Conservation (phyloP, 306 rosid species). For the Prunus salicina region DNA sequence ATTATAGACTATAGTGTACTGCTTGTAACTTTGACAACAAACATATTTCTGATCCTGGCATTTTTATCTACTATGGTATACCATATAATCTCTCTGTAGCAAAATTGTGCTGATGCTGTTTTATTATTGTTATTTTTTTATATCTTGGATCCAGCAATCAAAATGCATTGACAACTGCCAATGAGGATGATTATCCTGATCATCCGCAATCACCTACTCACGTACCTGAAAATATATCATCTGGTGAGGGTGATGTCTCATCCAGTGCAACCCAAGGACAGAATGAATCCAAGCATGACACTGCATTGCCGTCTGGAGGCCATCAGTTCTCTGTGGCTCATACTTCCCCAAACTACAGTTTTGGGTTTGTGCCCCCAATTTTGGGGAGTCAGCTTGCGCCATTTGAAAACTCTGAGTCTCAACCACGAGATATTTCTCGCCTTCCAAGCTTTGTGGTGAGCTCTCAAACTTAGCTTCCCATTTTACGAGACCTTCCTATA, state of each 20-base stretch:
- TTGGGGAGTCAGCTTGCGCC: constrained; percentile 70
- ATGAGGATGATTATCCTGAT: constrained; percentile 67
- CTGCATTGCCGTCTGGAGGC: constrained; percentile 64
- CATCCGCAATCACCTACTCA: constrained; percentile 55
- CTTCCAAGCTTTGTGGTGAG: constrained; percentile 83
- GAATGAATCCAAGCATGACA: constrained; percentile 67
- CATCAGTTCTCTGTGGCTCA: constrained; percentile 61
- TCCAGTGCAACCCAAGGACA: constrained; percentile 58
- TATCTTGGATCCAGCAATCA: constrained; percentile 44
- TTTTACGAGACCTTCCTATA: background rate
- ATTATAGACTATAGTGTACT: background rate
- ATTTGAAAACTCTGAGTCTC: constrained; percentile 79
- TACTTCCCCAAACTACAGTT: constrained; percentile 60
- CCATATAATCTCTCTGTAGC: background rate
- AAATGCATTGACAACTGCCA: constrained; percentile 45
- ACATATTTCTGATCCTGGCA: constrained; percentile 2
- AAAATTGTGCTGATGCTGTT: background rate
- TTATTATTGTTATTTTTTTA: constrained; percentile 16
- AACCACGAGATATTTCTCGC: constrained; percentile 68
- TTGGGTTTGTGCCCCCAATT: constrained; percentile 75
- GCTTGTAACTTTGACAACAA: constrained; percentile 8
- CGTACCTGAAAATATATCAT: constrained; percentile 50
- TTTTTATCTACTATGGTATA: constrained; percentile 10
- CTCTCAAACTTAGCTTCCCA: constrained; percentile 14
- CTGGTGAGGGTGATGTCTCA: constrained; percentile 63